Evolutionary conservation across 2,329 filamentous ascomycete species (phyloP), one percentile per base, ranked within the genome.

Genomic region (Beauveria rudraprayagi): DNA sequence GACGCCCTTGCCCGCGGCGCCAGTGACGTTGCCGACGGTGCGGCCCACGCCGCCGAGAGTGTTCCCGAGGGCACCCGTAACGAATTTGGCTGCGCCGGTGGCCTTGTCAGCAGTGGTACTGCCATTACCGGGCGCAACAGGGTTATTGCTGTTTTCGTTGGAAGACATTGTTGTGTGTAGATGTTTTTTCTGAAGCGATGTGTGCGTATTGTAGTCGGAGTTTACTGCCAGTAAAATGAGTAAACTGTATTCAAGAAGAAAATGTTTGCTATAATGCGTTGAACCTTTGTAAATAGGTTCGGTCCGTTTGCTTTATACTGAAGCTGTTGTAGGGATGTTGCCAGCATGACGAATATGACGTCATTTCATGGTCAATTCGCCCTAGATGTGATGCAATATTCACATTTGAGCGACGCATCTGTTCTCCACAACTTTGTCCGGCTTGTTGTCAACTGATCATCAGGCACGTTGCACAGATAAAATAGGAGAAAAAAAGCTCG

Each of bases 1-100:
- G 2, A 86, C 53, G 6, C 83, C 83, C 11, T 81, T 77, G n/a
- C 80, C 78, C 1, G 80, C 81, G 1, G 83, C 82, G 55, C 82
- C 76, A 10, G 73, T 75, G 37, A 78, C 70, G 54, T 72, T 71
- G 17, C 77, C 77, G 37, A 74, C 72, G 7, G 76, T 78, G 48
- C 74, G 70, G 11, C 69, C 68, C 1, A 78, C 64, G n/a, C 75
- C 75, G 34, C 76, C 76, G 47, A 76, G 66, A 2, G 72, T 72
- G 66, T 77, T 77, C 37, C 76, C 76, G 11, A 77, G 66, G 3
- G 74, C 73, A 61, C 71, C 70, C 11, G 76, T 78, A 63, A 75
- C 67, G 62, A 76, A 75, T 60, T 76, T 72, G 51, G 70, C 69
- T 28, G 67, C 74, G 61, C 72, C 75, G 24, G 70, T 68, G 51